phyloP scores from a whole-genome alignment of 352 stramenopile species.

The Albugo candida region DNA sequence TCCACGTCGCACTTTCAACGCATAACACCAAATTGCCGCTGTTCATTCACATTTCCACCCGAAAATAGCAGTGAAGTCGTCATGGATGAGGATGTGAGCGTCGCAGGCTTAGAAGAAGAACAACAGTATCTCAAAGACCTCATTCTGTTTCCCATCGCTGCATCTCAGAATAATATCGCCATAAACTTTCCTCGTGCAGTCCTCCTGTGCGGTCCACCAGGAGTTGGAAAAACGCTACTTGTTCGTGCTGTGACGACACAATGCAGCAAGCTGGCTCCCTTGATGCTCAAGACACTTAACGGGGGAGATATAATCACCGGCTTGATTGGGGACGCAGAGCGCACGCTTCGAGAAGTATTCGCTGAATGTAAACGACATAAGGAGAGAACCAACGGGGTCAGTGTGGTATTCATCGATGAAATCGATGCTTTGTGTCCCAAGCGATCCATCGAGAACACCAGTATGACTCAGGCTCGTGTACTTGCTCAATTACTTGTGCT shows the following conservation, averaged over 20 bases:
- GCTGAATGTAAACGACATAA: conserved; percentile 1
- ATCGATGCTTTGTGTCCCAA: conserved; percentile 90
- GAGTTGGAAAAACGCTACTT: conserved; percentile 65
- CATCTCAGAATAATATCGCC: conserved; percentile 12
- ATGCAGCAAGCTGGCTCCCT: conserved; percentile 20
- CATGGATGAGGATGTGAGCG: neutral
- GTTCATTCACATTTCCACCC: neutral
- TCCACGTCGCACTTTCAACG: neutral
- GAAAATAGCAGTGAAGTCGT: too few species aligned
- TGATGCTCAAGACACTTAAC: conserved; percentile 57
- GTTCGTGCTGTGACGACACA: conserved; percentile 44
- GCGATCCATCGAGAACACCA: conserved; percentile 33
- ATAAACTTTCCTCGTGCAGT: conserved; percentile 56
- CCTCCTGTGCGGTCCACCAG: conserved; percentile 50
- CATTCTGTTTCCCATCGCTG: conserved; percentile 34
- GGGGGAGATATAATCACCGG: conserved; percentile 64
- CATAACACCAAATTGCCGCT: neutral
- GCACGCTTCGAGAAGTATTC: conserved; percentile 40
- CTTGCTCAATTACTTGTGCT: conserved; percentile 91
- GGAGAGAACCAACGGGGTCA: conserved; percentile 13
- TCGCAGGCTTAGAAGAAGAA: conserved; percentile 53
- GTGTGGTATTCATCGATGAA: conserved; percentile 91
- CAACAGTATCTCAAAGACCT: conserved; percentile 36
- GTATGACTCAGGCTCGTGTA: conserved; percentile 34
- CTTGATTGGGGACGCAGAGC: conserved; percentile 38